phyloP scores from a whole-genome alignment of 106 monocot genomes.

The Gastrodia elata region DNA sequence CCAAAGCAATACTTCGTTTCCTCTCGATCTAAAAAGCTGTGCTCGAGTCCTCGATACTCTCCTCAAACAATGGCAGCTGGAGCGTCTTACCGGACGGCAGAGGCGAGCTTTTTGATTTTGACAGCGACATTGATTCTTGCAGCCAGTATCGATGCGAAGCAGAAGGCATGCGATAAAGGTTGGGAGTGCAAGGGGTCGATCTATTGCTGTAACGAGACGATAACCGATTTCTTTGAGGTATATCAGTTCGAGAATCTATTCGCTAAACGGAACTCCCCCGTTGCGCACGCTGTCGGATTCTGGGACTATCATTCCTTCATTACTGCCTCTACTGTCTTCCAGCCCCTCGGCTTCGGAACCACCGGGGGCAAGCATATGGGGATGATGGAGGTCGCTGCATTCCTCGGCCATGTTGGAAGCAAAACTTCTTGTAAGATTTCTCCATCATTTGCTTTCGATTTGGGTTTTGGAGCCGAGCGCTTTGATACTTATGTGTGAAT shows the following conservation, averaged over 20 bases:
- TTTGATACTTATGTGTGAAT: too few species aligned
- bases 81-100: neutral
- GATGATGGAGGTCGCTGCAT: slow-evolving; percentile 91
- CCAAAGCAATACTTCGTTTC: too few species aligned
- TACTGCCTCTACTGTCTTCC: slow-evolving; percentile 60
- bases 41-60: neutral
- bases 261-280: slow-evolving; percentile 73
- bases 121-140: neutral
- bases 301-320: slow-evolving; percentile 98
- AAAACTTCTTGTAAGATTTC: slow-evolving; percentile 68
- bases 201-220: slow-evolving; percentile 91
- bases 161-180: slow-evolving; percentile 82
- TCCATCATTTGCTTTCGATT: neutral
- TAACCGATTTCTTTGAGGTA: slow-evolving; percentile 77
- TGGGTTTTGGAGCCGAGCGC: too few species aligned
- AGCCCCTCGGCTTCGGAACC: slow-evolving; percentile 92
- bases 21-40: neutral
- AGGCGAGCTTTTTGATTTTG: neutral
- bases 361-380: slow-evolving; percentile 72
- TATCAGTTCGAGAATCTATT: slow-evolving; percentile 97
- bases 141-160: slow-evolving; percentile 20
- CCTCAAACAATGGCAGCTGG: neutral
- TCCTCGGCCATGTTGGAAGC: slow-evolving; percentile 92
- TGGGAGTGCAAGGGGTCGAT: slow-evolving; percentile 81
- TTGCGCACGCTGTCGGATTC: slow-evolving; percentile 81